These are phyloP conservation scores for Closterium sp. DNA, from an alignment of 139 green algal species.

Conservation along the genomic window DNA sequence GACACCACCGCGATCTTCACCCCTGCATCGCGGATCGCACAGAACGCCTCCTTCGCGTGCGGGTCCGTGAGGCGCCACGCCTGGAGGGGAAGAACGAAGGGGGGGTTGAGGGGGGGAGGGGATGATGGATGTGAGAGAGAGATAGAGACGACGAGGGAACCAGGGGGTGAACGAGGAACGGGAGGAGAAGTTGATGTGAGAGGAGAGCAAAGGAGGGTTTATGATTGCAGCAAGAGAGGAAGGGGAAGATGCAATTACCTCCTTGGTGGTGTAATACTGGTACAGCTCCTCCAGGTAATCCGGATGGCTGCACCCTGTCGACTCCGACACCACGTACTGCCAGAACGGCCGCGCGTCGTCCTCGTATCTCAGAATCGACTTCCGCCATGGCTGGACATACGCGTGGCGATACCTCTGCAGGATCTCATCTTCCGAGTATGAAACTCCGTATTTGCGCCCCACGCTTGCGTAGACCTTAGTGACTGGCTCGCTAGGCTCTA, in stretches of 20 bases:
- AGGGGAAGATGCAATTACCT: slow-evolving; percentile 11
- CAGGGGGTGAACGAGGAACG: neutral
- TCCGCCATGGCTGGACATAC: slow-evolving; percentile 72
- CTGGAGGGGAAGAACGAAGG: slow-evolving; percentile 10
- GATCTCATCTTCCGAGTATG: slow-evolving; percentile 58
- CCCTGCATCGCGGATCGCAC: slow-evolving; percentile 55
- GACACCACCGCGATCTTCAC: slow-evolving; percentile 62
- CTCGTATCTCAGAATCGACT: slow-evolving; percentile 64
- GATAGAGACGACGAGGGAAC: neutral
- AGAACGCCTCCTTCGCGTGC: slow-evolving; percentile 59
- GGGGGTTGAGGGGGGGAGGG: neutral
- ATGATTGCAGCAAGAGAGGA: neutral
- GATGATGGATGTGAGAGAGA: neutral
- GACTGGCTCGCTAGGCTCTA: slow-evolving; percentile 61
- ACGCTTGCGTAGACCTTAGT: slow-evolving; percentile 54
- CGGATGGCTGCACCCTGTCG: slow-evolving; percentile 55
- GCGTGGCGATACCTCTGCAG: slow-evolving; percentile 62
- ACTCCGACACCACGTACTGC: slow-evolving; percentile 61
- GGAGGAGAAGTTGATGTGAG: neutral
- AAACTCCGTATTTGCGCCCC: slow-evolving; percentile 59
- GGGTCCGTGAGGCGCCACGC: slow-evolving; percentile 27
- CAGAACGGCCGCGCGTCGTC: slow-evolving; percentile 75
- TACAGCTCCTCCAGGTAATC: slow-evolving; percentile 50
- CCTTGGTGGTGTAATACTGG: slow-evolving; percentile 30
- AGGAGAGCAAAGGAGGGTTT: neutral